A percentile compares a stretch with the other conserved stretches of the same genome.
Conservation (phyloP, 148 eudicot genomes). For the Persicaria maculosa region DNA sequence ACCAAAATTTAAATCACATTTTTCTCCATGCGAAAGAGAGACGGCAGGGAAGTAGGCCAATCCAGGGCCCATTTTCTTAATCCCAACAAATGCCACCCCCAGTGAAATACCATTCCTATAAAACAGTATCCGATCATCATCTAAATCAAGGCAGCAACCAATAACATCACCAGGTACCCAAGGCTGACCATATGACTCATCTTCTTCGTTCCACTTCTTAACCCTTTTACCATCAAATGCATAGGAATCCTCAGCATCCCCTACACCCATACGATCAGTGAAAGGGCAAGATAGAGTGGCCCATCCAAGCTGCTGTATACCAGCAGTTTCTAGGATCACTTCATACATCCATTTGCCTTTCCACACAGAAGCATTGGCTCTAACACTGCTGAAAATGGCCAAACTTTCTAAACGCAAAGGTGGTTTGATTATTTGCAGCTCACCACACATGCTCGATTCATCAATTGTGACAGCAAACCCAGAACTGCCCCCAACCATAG, state of each 20-base stretch:
- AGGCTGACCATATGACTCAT: conserved; percentile 69
- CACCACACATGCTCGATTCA: conserved; percentile 76
- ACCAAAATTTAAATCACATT: conserved; percentile 90
- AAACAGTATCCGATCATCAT: conserved; percentile 52
- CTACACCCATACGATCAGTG: conserved; percentile 85
- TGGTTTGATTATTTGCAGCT: conserved; percentile 43
- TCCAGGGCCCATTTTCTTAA: conserved; percentile 75
- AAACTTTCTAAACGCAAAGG: conserved; percentile 70
- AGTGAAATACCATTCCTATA: conserved; percentile 78
- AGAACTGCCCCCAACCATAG: conserved; percentile 29
- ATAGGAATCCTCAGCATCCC: conserved; percentile 96
- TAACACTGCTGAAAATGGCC: conserved; percentile 78
- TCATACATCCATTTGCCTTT: conserved; percentile 99
- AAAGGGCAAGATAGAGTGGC: conserved; percentile 83
- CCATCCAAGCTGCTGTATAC: conserved; percentile 96
- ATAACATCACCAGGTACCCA: conserved; percentile 97
- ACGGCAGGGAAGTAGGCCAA: conserved; percentile 84
- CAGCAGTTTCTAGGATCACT: conserved; percentile 80
- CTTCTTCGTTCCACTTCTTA: conserved; percentile 75
- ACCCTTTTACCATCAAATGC: conserved; percentile 93
- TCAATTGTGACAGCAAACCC: conserved; percentile 48
- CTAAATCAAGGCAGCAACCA: conserved; percentile 90
- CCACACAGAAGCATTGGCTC: conserved; percentile 94
- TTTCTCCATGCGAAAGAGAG: conserved; percentile 88
- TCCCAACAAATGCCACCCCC: conserved; percentile 78